Evolutionary conservation across 2,329 filamentous ascomycete species (phyloP), one percentile per base, ranked within the genome.

Genomic region (Colletotrichum coccodes): DNA sequence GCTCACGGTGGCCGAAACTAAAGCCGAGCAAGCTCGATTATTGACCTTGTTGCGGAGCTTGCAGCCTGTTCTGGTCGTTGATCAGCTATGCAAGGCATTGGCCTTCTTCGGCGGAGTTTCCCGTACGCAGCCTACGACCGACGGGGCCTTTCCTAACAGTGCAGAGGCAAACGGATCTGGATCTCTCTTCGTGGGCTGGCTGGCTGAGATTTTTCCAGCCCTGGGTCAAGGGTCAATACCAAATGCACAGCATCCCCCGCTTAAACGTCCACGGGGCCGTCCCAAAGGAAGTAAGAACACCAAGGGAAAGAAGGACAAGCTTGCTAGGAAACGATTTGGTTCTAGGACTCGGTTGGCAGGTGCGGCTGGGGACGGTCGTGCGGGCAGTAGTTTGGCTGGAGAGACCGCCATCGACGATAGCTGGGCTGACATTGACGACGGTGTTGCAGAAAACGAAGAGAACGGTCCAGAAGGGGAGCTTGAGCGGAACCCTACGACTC

Each of bases 71-170:
- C 79, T 83, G 3, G 86, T 91, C 0, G 88, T 90, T 23, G 88
- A 91, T 68, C 88, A 90, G 73, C 80, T 91, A 38, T 90, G 87
- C 74, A 90, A 86, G 72, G 89, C 87, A 2, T 75, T 91, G 61
- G 84, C 86, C n/a, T 90, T 89, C 72, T 91, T 91, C 76, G 89
- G 89, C 8, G 88, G 89, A 30, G 83, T 87, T 52, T 87, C 88
- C 42, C 85, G 84, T 32, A 85, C 84, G 5, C 85, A 86, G 8
- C 84, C 87, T n/a, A 82, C 84, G 0, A 76, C 82, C 32, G 81
- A 85, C 71, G 83, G 80, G 18, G 79, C 77, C 2, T 91, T 90
- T 60, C 89, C 89, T 2, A 79, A 82, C 30, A 91, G 89, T 71
- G 84, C 82, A 11, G 81, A 84, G 53, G 82, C 82, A 14, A 90